phyloP scores from a whole-genome alignment of 306 rosid species.

The Dryas octopetala region DNA sequence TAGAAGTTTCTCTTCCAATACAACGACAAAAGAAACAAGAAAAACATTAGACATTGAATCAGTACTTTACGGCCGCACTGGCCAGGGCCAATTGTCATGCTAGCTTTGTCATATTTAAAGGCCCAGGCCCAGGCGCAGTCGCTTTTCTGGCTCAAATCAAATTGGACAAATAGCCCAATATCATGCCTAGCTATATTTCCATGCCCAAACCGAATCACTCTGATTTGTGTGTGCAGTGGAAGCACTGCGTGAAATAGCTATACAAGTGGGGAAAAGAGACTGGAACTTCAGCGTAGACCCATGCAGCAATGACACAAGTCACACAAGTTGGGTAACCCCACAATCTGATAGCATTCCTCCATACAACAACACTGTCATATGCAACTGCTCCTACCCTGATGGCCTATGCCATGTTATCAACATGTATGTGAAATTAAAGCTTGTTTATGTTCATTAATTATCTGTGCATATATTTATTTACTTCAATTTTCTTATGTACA shows the following conservation, averaged over 20 bases:
- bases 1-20: no score
- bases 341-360: background rate
- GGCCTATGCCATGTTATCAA: slow-evolving; percentile 14
- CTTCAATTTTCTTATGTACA: background rate
- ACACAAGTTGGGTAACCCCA: slow-evolving; percentile 14
- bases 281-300: slow-evolving; percentile 29
- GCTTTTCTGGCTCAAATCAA: no score
- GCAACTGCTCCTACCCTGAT: slow-evolving; percentile 15
- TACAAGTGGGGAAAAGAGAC: slow-evolving; percentile 17
- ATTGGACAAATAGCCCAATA: no score
- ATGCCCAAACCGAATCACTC: no score
- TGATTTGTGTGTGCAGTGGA: slow-evolving; percentile 14
- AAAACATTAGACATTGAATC: no score
- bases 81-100: no score
- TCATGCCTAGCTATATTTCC: no score
- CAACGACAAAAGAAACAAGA: no score
- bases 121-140: no score
- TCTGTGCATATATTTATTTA: background rate
- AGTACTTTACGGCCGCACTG: no score
- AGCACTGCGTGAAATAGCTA: slow-evolving; percentile 12
- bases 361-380: slow-evolving; percentile 26
- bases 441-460: background rate
- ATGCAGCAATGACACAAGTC: slow-evolving; percentile 6
- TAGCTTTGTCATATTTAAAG: no score
- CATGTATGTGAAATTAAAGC: background rate